A percentile compares a stretch with the other conserved stretches of the same genome.
These are phyloP conservation scores for Epichloe brachyelytri DNA, from an alignment of 2,329 filamentous ascomycete genomes.

Conservation along the genomic window DNA sequence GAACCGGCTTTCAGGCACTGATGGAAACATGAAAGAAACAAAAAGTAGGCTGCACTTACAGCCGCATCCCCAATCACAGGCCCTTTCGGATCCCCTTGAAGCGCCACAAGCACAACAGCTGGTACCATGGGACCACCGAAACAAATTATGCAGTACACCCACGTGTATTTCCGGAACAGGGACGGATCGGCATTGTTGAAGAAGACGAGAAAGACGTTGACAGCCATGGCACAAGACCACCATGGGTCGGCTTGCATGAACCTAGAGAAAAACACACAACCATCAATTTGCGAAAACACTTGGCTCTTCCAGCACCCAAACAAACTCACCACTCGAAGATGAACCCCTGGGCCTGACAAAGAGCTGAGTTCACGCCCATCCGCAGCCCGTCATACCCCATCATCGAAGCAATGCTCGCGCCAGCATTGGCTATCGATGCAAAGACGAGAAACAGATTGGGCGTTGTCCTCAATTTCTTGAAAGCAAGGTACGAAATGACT, in stretches of 20 bases:
- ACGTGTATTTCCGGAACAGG: constrained; percentile 55
- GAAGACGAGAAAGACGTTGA: constrained; percentile 63
- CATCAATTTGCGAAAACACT: background rate
- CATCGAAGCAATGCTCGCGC: constrained; percentile 50
- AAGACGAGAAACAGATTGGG: constrained; percentile 37
- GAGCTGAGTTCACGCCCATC: constrained; percentile 35
- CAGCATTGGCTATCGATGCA: constrained; percentile 29
- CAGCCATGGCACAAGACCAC: constrained; percentile 71
- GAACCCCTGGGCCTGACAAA: constrained; percentile 51
- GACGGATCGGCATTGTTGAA: constrained; percentile 44
- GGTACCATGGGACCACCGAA: constrained; percentile 60
- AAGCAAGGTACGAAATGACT: constrained; percentile 33
- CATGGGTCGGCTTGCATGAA: constrained; percentile 65
- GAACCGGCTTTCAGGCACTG: constrained; percentile 17
- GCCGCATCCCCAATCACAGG: constrained; percentile 43
- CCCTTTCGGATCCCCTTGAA: constrained; percentile 27
- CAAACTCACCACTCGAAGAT: constrained; percentile 51
- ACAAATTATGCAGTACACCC: constrained; percentile 54
- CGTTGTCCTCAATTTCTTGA: constrained; percentile 40
- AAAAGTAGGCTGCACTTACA: constrained; percentile 21
- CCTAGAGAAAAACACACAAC: constrained; percentile 26
- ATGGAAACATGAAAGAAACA: background rate
- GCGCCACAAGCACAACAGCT: constrained; percentile 50
- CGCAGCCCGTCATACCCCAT: constrained; percentile 55
- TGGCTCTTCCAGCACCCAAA: background rate